These are phyloP conservation scores for Globisporangium nagaii DNA, from an alignment of 352 stramenopile species.

Conservation along the genomic window DNA sequence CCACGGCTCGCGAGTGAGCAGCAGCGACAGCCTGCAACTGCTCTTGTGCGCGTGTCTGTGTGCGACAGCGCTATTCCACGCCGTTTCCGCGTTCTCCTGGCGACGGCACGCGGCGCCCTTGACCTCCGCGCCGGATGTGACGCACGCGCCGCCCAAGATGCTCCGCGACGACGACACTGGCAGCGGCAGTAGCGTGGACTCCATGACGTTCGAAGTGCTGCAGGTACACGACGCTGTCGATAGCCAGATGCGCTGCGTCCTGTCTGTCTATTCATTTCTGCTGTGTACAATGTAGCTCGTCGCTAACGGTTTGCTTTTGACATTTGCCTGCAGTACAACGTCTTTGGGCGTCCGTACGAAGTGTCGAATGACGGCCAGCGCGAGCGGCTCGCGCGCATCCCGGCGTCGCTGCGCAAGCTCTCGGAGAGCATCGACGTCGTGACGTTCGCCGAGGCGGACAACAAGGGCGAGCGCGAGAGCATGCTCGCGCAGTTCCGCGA, in stretches of 20 bases:
- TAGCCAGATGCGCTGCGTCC: not conserved
- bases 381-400: constrained; percentile 58
- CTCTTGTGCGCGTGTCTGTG: not conserved
- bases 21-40: not conserved
- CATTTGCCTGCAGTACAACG: constrained; percentile 59
- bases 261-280: not conserved
- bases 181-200: not conserved
- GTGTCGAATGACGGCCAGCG: constrained; percentile 68
- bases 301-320: not conserved
- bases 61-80: not conserved
- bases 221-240: too few species aligned
- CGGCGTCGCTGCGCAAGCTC: constrained; percentile 35
- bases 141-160: not conserved
- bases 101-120: not conserved
- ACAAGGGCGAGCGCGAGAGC: constrained; percentile 33
- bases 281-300: not conserved
- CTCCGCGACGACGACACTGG: not conserved
- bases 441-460: constrained; percentile 71
- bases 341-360: constrained; percentile 66
- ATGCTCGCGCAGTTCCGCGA: constrained; percentile 61
- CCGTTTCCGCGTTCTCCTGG: not conserved
- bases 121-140: not conserved
- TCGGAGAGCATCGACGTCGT: constrained; percentile 63
- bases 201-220: constrained; percentile 54
- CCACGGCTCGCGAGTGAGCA: too few species aligned